Evolutionary conservation across 352 stramenopile genomes (phyloP), one percentile per base, ranked within the genome.

Genomic region (Pythium dissotocum): DNA sequence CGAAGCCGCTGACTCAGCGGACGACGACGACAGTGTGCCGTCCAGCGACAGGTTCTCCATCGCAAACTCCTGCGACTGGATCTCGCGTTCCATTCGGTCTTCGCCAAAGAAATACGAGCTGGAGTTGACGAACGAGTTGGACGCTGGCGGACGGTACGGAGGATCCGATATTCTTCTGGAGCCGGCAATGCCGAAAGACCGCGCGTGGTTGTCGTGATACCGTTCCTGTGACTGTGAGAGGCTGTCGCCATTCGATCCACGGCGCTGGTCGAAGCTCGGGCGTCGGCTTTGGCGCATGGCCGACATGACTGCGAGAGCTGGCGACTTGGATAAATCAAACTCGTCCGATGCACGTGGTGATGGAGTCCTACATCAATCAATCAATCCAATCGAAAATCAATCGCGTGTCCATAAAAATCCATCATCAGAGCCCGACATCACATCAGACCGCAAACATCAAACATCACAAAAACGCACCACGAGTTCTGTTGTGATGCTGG

Each of bases 271-370:
- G 38, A 63, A 58, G 56, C 63, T 69, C 4, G 59, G 53, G 10
- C 54, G 59, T 35, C 78, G 77, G 0, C 69, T 73, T 56, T 86
- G 78, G 49, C 81, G 80, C 69, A 82, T 65, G 3, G 81, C 78
- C 18, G 81, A 89, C 79, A 91, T 90, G 28, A 82, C 76, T 10
- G 83, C 81, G 2, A 91, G 73, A 40, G 83, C 83, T 14, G 83
- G 83, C 13, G 77, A 87, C 58, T 89, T 89, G 35, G 83, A 91
- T 44, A 91, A 59, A 70, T 91, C 83, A 56, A 90, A 89, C 58
- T 90, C 83, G 38, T 89, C 77, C 18, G 77, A 64, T 26, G 76
- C 65, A n/a, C 71, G 76, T 4, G 72, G 64, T 14, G 72, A 80
- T n/a, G 68, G 63, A 21, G 49, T 32, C 55, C 65, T 69, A 52